Evolutionary conservation across 257 asterid species (phyloP).

Genomic region (Capsicum chinense): DNA sequence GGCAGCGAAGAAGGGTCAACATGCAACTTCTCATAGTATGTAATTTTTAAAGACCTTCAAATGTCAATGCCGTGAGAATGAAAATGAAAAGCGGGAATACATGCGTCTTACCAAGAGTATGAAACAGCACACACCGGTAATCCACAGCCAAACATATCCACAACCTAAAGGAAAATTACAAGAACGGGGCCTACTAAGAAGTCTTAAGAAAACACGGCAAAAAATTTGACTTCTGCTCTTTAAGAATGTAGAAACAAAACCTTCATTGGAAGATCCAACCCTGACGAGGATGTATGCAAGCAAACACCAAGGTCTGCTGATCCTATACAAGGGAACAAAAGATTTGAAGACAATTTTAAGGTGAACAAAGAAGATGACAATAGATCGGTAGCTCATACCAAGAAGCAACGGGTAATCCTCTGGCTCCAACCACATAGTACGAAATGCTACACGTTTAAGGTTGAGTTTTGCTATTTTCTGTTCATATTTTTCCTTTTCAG

Average conservation of each 20-base stretch:
- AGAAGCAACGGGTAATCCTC: conserved; percentile 97
- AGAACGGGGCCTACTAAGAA: conserved; percentile 33
- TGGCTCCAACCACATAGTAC: conserved; percentile 95
- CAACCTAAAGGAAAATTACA: conserved; percentile 58
- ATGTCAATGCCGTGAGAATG: not conserved
- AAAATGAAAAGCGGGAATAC: conserved; percentile 26
- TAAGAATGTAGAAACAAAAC: conserved; percentile 43
- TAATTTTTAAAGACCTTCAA: not conserved
- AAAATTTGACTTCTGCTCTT: conserved; percentile 15
- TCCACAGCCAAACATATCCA: conserved; percentile 99
- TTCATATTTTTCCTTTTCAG: conserved; percentile 96
- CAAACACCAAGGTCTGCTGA: conserved; percentile 97
- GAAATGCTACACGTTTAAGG: conserved; percentile 90
- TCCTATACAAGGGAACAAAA: conserved; percentile 54
- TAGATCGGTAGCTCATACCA: conserved; percentile 52
- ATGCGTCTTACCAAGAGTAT: conserved; percentile 80
- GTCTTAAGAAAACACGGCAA: conserved; percentile 25
- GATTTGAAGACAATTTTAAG: conserved; percentile 16
- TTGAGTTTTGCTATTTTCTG: conserved; percentile 73
- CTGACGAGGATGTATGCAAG: conserved; percentile 95
- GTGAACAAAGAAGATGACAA: conserved; percentile 18
- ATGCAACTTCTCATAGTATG: conserved; percentile 12
- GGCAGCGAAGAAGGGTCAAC: conserved; percentile 30
- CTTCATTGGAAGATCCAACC: conserved; percentile 97
- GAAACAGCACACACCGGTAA: conserved; percentile 97